Percentiles rank a stretch among this genome's conserved stretches.
Evolutionary conservation across 2,329 filamentous ascomycete species (phyloP).

Genomic region (Cercospora sojina): DNA sequence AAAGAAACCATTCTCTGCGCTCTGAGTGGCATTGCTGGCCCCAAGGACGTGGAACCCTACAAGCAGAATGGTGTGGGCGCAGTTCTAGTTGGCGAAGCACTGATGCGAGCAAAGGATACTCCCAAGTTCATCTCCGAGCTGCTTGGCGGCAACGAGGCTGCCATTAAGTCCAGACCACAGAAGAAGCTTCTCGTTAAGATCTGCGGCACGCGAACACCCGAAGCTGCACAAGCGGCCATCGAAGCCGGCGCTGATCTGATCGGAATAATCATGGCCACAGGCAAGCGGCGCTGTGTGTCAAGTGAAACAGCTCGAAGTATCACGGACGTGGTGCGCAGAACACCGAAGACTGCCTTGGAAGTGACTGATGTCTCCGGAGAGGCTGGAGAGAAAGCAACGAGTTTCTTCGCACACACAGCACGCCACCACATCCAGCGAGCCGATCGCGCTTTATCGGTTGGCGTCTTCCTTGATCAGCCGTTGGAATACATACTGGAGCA

Average conservation of each 20-base stretch:
- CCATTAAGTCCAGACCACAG: constrained; percentile 30
- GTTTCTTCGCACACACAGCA: constrained; percentile 68
- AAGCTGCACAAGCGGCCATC: constrained; percentile 76
- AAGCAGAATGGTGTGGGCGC: constrained; percentile 87
- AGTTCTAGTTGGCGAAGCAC: constrained; percentile 88
- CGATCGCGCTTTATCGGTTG: constrained; percentile 74
- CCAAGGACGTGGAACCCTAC: constrained; percentile 85
- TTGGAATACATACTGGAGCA: constrained; percentile 77
- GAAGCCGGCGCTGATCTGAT: constrained; percentile 87
- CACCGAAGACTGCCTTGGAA: constrained; percentile 39
- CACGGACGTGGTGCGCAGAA: constrained; percentile 69
- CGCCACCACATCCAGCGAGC: constrained; percentile 49
- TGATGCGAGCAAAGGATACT: constrained; percentile 88
- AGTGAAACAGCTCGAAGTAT: constrained; percentile 78
- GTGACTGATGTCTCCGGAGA: constrained; percentile 18
- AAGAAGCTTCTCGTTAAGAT: constrained; percentile 77
- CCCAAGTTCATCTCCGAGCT: constrained; percentile 79
- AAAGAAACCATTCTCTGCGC: constrained; percentile 86
- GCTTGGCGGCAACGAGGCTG: constrained; percentile 57
- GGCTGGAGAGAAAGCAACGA: constrained; percentile 47
- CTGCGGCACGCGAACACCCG: constrained; percentile 81
- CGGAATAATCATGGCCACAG: constrained; percentile 85
- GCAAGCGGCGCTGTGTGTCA: constrained; percentile 74
- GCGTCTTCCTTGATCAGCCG: constrained; percentile 91
- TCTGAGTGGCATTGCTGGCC: constrained; percentile 86